These are phyloP conservation scores for Raffaelea deltoideospora DNA, from an alignment of 2,329 filamentous ascomycete genomes.

Conservation along the genomic window DNA sequence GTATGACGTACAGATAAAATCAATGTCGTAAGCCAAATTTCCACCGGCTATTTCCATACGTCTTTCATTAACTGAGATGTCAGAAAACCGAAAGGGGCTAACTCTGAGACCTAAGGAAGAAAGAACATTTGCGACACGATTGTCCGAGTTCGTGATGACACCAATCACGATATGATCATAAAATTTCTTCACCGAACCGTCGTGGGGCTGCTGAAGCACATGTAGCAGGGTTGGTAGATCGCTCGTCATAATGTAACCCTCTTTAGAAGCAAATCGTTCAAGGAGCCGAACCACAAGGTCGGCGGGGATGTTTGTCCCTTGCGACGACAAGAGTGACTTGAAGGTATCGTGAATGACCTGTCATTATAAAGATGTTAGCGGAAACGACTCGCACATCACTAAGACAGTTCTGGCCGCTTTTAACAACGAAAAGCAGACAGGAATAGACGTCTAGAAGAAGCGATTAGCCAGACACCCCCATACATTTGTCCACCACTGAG, in stretches of 20 bases:
- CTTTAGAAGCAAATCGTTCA: constrained; percentile 33
- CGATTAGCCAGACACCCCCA: no score
- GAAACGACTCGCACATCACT: no score
- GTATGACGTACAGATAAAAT: constrained; percentile 48
- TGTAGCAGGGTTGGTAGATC: constrained; percentile 30
- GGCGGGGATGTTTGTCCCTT: constrained; percentile 21
- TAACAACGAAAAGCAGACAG: no score
- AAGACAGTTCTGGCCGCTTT: no score
- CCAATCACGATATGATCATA: constrained; percentile 27
- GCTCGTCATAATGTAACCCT: constrained; percentile 34
- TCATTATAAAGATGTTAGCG: not conserved
- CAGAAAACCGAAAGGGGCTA: constrained; percentile 17
- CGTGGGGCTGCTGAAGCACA: constrained; percentile 13
- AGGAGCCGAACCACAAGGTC: constrained; percentile 32
- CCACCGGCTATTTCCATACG: not conserved
- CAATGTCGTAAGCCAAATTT: constrained; percentile 22
- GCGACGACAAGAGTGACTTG: constrained; percentile 18
- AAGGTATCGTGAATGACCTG: constrained; percentile 42
- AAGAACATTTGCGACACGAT: constrained; percentile 39
- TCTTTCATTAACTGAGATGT: no score
- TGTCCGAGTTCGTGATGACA: constrained; percentile 48
- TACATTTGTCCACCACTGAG: constrained; percentile 46
- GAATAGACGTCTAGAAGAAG: no score
- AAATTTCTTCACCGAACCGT: no score
- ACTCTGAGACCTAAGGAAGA: constrained; percentile 35